Evolutionary conservation across 495 filamentous ascomycete species (phyloP).

Genomic region (Tuber microsphaerosporum): DNA sequence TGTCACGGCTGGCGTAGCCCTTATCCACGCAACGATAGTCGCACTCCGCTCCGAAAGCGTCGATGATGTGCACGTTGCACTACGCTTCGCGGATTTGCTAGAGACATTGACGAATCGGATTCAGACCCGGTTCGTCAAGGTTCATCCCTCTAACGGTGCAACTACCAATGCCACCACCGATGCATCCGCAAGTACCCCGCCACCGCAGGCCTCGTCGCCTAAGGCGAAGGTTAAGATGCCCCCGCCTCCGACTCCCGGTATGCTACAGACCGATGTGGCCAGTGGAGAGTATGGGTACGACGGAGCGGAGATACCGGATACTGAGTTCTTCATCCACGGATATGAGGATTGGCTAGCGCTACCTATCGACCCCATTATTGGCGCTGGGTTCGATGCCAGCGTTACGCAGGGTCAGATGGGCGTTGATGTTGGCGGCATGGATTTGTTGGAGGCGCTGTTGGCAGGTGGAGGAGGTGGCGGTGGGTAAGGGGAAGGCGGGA

Average conservation of each 20-base stretch:
- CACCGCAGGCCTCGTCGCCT: background rate
- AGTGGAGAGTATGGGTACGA: constrained; percentile 6
- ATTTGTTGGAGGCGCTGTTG: constrained; percentile 34
- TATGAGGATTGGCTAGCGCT: constrained; percentile 40
- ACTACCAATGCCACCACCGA: constrained; percentile 12
- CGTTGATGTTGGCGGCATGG: constrained; percentile 33
- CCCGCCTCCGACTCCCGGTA: constrained; percentile 18
- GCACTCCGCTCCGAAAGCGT: constrained; percentile 79
- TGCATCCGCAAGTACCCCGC: background rate
- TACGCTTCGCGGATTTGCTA: constrained; percentile 85
- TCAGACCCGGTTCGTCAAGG: constrained; percentile 60
- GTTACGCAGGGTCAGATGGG: constrained; percentile 39
- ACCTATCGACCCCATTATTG: constrained; percentile 38
- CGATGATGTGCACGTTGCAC: constrained; percentile 92
- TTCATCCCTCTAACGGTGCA: constrained; percentile 20
- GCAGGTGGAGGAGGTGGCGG: constrained; percentile 11
- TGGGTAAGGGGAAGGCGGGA: background rate
- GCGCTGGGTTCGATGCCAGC: constrained; percentile 29
- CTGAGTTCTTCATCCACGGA: constrained; percentile 26
- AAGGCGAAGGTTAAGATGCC: constrained; percentile 18
- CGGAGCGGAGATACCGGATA: constrained; percentile 21
- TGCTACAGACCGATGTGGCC: background rate
- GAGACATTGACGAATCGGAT: constrained; percentile 70
- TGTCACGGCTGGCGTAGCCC: constrained; percentile 67
- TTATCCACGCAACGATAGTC: constrained; percentile 73